Evolutionary conservation across 177 flowering plant species (phyloP), one percentile per base, ranked within the genome.

Genomic region (Vitis hybrid): DNA sequence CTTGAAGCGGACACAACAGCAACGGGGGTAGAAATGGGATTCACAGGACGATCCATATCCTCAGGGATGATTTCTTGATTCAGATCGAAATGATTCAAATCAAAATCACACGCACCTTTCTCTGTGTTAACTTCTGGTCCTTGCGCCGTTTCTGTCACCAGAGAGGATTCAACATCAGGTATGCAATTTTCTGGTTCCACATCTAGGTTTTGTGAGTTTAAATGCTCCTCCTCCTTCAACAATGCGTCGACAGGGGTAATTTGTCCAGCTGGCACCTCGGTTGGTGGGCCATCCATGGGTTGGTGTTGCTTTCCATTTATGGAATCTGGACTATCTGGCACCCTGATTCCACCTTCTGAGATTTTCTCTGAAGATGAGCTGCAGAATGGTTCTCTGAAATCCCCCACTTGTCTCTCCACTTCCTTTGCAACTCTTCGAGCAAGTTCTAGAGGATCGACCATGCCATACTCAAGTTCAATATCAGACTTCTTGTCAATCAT

Each of bases 1-100:
- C 90, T 88, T 60, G 97, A 88, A 66, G 88, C 89, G 68, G 95
- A 81, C 71, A 87, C 89, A 69, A 89, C 77, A 47, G 89, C 78
- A 62, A 83, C 71, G 3, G 90, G 78, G 1, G 86, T 69, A 20
- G 82, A 74, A 28, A 38, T 64, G 22, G 84, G 75, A 74, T 77
- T 73, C 11, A 44, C 75, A 4, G 79, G 69, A 56, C 15, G 69
- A n/a, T 86, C 96, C 73, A 69, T 71, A 50, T 91, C 97, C 62
- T 91, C 94, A 50, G 77, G 78, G 67, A 64, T 72, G 68, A 90
- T 80, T 69, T 88, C 95, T 77, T 85, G 79, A 79, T 95, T 95
- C 70, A 95, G 82, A 84, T 95, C 47, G 9, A 38, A 38, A 38
- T 38, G 79, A 79, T 95, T 95, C 69, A 95, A 81, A 84, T 95